Conservation (phyloP, 2,329 filamentous ascomycete genomes). For the Myrmaecium sp. region DNA sequence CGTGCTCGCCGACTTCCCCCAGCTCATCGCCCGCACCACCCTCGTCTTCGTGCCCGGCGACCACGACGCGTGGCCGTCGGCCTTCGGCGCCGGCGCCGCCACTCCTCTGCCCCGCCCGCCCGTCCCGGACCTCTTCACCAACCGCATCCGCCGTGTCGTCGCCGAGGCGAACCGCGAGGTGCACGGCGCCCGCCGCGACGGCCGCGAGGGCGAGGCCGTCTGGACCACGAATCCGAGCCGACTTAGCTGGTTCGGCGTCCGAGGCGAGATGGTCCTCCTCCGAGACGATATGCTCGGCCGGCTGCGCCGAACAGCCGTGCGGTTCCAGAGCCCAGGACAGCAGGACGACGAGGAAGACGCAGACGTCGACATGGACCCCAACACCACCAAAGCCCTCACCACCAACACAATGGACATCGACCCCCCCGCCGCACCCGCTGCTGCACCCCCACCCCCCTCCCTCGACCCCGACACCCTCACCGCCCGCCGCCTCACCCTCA, state of each 20-base stretch:
- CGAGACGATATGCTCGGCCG: constrained; percentile 73
- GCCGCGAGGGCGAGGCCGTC: constrained; percentile 50
- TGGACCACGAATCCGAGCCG: constrained; percentile 83
- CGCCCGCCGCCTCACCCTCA: constrained; percentile 72
- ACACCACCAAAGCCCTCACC: constrained; percentile 15
- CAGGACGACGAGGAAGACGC: constrained; percentile 23
- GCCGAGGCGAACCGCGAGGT: constrained; percentile 58
- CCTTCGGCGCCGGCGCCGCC: constrained; percentile 62
- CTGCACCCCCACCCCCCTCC: constrained; percentile 7
- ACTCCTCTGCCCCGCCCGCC: constrained; percentile 51
- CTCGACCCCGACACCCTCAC: constrained; percentile 24
- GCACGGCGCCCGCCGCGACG: constrained; percentile 26
- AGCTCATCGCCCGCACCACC: constrained; percentile 59
- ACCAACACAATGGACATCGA: constrained; percentile 21
- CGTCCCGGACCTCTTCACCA: constrained; percentile 82
- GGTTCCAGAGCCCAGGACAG: constrained; percentile 38
- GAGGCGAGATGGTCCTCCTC: constrained; percentile 74
- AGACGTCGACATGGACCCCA: constrained; percentile 16
- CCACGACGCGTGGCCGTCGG: constrained; percentile 91
- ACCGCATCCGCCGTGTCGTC: constrained; percentile 65
- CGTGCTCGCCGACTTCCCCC: constrained; percentile 66
- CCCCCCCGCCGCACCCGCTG: constrained; percentile 9
- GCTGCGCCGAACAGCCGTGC: constrained; percentile 58
- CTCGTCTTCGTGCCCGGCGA: constrained; percentile 93
- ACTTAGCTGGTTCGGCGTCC: constrained; percentile 69